Evolutionary conservation across 2,329 filamentous ascomycete species (phyloP), one percentile per base, ranked within the genome.

Genomic region (Dothideomycetes sp.): DNA sequence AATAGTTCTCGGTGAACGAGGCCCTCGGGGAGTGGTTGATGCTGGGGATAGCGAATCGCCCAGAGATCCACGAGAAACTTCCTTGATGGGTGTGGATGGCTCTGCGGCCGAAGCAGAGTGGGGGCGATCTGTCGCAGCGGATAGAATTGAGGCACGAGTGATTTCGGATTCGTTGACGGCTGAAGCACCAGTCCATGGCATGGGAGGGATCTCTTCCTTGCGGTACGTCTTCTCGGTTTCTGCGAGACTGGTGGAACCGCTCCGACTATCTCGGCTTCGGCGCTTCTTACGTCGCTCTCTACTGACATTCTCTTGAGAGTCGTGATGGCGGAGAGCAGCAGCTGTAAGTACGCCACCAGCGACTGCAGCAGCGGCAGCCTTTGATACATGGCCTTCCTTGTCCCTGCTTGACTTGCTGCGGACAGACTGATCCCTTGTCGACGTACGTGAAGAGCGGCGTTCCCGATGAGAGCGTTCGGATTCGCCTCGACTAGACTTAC

Each of bases 121-220:
- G 12, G 84, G 81, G 37, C 78, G 69, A 48, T 85, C 84, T 0
- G 84, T 84, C 19, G 83, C 79, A 20, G 84, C 83, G 4, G 88
- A 91, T 13, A 91, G 64, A 40, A 96, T 84, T 0, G 89, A 95
- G 12, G 82, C 82, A 51, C 89, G 74, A 0, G 89, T 96, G 41
- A 95, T 63, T 37, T 95, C 88, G 0, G 89, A 94, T 29, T 83
- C 77, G 49, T 84, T 82, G 43, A 94, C 76, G 42, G 86, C 84
- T 61, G 88, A 94, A 61, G 83, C 81, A 6, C 37, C 37, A 11
- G 37, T 40, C 47, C 94, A 71, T 3, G 89, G 89, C 81, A 95
- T 86, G 5, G 84, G 84, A 5, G 87, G 82, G 11, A 84, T 74
- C 1, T 50, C 44, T 78, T 68, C 45, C 74, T 71, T 53, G 8